Evolutionary conservation across 306 rosid species (phyloP).

Genomic region (Malus orientalis): DNA sequence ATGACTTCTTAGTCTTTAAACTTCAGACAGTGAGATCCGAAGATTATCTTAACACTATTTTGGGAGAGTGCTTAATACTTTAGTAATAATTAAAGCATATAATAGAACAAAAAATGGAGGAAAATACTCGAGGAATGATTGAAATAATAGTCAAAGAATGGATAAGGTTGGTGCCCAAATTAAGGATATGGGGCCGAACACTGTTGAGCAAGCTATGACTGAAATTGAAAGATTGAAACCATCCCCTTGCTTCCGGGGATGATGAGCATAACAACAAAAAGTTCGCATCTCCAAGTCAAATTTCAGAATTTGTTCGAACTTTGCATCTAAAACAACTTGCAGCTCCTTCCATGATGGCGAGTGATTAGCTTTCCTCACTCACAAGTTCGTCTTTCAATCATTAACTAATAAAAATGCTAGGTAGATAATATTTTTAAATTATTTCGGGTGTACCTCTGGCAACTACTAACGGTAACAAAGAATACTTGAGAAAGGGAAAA

Average conservation of each 20-base stretch:
- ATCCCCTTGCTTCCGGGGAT: not conserved
- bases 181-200: not conserved
- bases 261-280: not conserved
- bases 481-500: not conserved
- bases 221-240: not conserved
- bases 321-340: too few relatives aligned
- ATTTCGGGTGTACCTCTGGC: too few relatives aligned
- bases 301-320: not conserved
- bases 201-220: not conserved
- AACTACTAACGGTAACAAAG: not conserved
- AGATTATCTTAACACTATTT: too few relatives aligned
- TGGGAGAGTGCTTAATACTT: not conserved
- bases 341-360: too few relatives aligned
- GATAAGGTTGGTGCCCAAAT: not conserved
- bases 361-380: too few relatives aligned
- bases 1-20: too few relatives aligned
- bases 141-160: not conserved
- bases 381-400: too few relatives aligned
- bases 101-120: not conserved
- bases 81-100: not conserved
- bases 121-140: not conserved
- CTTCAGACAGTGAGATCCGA: too few relatives aligned
- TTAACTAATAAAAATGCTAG: too few relatives aligned
- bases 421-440: too few relatives aligned
- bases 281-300: not conserved